Conservation (phyloP, 2,329 filamentous ascomycete genomes). For the Hymenoscyphus fraxineus region DNA sequence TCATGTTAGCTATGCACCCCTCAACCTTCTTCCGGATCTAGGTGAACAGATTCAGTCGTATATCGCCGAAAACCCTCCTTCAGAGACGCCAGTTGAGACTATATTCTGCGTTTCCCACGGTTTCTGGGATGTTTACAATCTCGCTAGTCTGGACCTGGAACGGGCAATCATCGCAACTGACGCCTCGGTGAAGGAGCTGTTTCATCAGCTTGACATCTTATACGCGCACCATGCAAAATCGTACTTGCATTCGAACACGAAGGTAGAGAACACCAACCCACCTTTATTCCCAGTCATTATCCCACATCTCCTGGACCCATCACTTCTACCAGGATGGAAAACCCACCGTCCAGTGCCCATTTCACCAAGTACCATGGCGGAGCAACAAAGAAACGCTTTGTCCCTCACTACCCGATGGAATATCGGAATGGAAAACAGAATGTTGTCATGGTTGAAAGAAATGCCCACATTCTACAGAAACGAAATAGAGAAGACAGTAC, state of each 20-base stretch:
- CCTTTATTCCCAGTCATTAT: conserved; percentile 48
- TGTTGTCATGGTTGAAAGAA: conserved; percentile 42
- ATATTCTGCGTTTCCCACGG: conserved; percentile 33
- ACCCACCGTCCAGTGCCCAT: conserved; percentile 41
- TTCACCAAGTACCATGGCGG: conserved; percentile 44
- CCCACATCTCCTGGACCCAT: conserved; percentile 50
- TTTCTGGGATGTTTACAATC: conserved; percentile 35
- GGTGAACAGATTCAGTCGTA: conserved; percentile 29
- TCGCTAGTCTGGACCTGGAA: conserved; percentile 22
- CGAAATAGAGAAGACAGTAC: not conserved
- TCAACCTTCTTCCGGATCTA: conserved; percentile 28
- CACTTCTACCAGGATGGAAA: conserved; percentile 51
- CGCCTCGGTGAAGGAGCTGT: conserved; percentile 23
- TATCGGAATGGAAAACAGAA: conserved; percentile 37
- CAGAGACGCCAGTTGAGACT: conserved; percentile 18
- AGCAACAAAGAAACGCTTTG: conserved; percentile 53
- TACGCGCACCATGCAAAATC: conserved; percentile 23
- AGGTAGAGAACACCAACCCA: conserved; percentile 2
- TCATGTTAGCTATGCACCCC: not conserved
- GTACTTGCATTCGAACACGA: not conserved
- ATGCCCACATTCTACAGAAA: not conserved
- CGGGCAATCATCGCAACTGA: conserved; percentile 21
- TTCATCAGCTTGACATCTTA: conserved; percentile 30
- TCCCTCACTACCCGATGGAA: conserved; percentile 52
- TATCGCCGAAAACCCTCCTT: conserved; percentile 23